Percentiles rank a stretch among this genome's conserved stretches.
Evolutionary conservation across 257 asterid species (phyloP).

Genomic region (Nicotiana tabacum): DNA sequence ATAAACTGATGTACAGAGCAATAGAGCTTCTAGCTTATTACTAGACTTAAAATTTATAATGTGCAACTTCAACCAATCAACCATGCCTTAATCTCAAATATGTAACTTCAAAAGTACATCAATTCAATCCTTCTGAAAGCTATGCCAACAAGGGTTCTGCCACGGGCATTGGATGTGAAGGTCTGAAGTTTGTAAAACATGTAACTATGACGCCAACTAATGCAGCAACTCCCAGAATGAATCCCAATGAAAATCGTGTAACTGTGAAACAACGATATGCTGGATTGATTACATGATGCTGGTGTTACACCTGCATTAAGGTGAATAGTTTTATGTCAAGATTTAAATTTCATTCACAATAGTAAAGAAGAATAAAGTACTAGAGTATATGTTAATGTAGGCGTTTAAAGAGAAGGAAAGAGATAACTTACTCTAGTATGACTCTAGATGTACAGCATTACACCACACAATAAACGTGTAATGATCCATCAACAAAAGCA

Average conservation of each 20-base stretch:
- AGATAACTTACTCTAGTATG: constrained; percentile 53
- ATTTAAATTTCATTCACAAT: constrained; percentile 41
- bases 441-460: constrained; percentile 55
- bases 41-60: background rate
- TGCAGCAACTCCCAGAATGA: constrained; percentile 16
- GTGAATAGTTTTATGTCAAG: background rate
- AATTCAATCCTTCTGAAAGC: background rate
- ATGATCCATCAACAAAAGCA: constrained; percentile 84
- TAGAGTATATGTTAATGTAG: background rate
- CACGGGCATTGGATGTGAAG: background rate
- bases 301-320: background rate
- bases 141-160: constrained; percentile 7
- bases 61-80: background rate
- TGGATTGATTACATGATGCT: constrained; percentile 5
- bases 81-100: background rate
- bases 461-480: constrained; percentile 72
- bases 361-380: background rate
- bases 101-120: background rate
- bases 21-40: background rate
- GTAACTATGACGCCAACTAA: background rate
- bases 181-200: background rate
- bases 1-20: background rate
- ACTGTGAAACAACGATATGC: constrained; percentile 9
- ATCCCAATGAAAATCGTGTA: constrained; percentile 12
- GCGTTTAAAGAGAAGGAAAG: background rate